Evolutionary conservation across 257 asterid species (phyloP).

Genomic region (Lantana camara): DNA sequence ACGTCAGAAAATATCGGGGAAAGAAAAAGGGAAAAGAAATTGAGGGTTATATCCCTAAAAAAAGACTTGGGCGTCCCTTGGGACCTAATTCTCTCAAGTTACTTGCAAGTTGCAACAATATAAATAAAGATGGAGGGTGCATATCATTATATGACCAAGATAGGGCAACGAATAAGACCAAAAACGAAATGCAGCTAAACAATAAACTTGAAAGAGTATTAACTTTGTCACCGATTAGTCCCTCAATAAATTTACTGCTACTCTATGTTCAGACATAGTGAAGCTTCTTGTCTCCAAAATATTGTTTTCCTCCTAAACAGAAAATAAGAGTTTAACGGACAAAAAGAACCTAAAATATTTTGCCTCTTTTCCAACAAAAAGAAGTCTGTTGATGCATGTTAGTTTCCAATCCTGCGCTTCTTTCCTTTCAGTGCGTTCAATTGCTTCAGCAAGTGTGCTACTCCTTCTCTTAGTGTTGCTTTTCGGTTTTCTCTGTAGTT

Average conservation of each 20-base stretch:
- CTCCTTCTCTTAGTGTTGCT: constrained; percentile 69
- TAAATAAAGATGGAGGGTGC: background rate
- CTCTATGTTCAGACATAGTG: too few relatives aligned
- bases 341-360: background rate
- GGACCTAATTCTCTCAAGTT: too few relatives aligned
- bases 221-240: background rate
- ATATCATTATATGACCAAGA: background rate
- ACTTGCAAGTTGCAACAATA: too few relatives aligned
- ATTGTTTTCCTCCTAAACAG: background rate
- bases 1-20: too few relatives aligned
- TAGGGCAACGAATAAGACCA: background rate
- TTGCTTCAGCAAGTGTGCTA: constrained; percentile 40
- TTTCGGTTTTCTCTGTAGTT: constrained; percentile 43
- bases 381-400: background rate
- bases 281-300: background rate
- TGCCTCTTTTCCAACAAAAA: background rate
- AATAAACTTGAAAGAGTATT: background rate
- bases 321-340: background rate
- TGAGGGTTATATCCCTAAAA: too few relatives aligned
- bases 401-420: constrained; percentile 16
- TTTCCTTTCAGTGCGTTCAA: constrained; percentile 41
- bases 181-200: background rate
- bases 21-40: too few relatives aligned
- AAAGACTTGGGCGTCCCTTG: too few relatives aligned
- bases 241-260: too few relatives aligned